phyloP scores from a whole-genome alignment of 2,329 filamentous ascomycete genomes.

The Epichloe glyceriae region DNA sequence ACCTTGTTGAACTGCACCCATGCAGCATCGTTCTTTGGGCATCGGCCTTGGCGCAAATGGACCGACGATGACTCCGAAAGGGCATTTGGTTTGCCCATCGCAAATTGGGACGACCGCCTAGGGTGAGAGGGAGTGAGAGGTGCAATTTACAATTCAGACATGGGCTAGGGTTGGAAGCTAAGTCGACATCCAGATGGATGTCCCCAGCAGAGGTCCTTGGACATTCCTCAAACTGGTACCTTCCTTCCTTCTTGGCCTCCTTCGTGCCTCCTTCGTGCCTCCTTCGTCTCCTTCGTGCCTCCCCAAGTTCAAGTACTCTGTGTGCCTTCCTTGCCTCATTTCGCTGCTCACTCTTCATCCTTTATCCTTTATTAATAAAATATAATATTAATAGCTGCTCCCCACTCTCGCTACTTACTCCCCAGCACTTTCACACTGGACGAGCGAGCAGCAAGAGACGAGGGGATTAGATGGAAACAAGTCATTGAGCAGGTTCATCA shows the following conservation, averaged over 20 bases:
- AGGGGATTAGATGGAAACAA: background rate
- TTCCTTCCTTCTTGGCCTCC: background rate
- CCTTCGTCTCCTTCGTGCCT: background rate
- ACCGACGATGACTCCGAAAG: constrained; percentile 1
- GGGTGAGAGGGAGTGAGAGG: background rate
- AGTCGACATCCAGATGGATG: background rate
- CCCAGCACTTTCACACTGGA: background rate
- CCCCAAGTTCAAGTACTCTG: background rate
- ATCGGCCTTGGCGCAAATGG: background rate
- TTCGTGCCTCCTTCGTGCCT: background rate
- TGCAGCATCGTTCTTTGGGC: background rate
- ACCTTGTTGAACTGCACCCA: background rate
- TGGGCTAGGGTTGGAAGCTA: background rate
- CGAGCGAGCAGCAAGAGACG: background rate
- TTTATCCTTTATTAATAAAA: background rate
- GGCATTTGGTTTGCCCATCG: background rate
- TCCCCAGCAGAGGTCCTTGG: background rate
- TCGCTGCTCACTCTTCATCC: background rate
- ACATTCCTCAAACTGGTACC: background rate
- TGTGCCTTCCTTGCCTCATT: background rate
- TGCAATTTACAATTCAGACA: constrained; percentile 4
- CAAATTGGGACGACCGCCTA: background rate
- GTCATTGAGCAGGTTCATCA: background rate
- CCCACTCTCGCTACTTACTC: background rate
- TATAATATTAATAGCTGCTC: background rate